Evolutionary conservation across 2,329 filamentous ascomycete genomes (phyloP).

Genomic region (Fusarium pininemorale): DNA sequence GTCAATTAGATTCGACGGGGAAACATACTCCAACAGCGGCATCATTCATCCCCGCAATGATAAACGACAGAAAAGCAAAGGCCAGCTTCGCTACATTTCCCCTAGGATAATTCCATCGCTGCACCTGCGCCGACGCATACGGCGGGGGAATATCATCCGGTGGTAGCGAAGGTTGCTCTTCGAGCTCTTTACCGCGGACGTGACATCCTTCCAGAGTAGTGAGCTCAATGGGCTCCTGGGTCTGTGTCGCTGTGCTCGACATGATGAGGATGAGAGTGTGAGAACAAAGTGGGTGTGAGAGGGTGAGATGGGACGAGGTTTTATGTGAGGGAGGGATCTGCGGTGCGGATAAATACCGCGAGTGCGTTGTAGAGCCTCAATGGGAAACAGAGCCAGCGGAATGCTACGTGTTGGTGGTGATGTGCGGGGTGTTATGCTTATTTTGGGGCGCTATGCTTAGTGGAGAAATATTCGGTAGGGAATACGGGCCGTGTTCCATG

Average conservation of each 20-base stretch:
- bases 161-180: background rate
- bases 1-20: rapidly evolving
- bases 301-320: no score
- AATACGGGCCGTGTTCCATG: background rate
- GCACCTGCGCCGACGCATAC: slow-evolving; percentile 40
- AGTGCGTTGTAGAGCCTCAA: background rate
- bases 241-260: slow-evolving; percentile 22
- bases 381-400: background rate
- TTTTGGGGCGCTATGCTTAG: background rate
- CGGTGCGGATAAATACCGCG: background rate
- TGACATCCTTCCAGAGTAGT: background rate
- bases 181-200: slow-evolving; percentile 1
- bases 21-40: slow-evolving; percentile 64
- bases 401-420: background rate
- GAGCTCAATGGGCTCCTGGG: slow-evolving; percentile 19
- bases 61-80: slow-evolving; percentile 65
- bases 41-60: slow-evolving; percentile 71
- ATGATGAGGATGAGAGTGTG: background rate
- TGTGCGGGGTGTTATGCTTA: background rate
- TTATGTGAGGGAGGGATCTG: background rate
- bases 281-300: no score
- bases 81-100: slow-evolving; percentile 46
- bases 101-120: slow-evolving; percentile 51
- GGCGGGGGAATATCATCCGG: slow-evolving; percentile 35
- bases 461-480: background rate